Percentiles rank a stretch among this genome's conserved stretches.
Evolutionary conservation across 2,329 filamentous ascomycete genomes (phyloP).

Genomic region (Penicillium sp.): DNA sequence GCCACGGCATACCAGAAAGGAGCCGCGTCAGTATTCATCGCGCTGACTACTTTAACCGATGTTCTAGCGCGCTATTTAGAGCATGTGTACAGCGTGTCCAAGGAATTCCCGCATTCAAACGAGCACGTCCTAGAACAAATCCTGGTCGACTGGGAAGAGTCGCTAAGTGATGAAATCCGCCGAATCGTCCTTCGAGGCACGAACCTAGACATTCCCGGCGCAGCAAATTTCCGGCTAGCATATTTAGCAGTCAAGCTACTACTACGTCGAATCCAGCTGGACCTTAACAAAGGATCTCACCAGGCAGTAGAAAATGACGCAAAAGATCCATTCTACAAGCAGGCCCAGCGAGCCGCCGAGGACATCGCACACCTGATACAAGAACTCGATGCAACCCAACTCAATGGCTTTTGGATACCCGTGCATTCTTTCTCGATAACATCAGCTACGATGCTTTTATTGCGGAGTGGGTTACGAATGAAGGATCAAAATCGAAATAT

Average conservation of each 20-base stretch:
- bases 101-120: constrained; percentile 25
- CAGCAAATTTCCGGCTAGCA: constrained; percentile 56
- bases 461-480: constrained; percentile 51
- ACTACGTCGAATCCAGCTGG: constrained; percentile 53
- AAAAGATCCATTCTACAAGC: constrained; percentile 37
- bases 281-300: constrained; percentile 34
- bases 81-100: constrained; percentile 34
- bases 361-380: constrained; percentile 56
- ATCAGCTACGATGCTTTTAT: constrained; percentile 55
- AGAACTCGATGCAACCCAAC: constrained; percentile 49
- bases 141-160: constrained; percentile 53
- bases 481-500: not conserved
- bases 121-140: constrained; percentile 38
- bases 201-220: constrained; percentile 48
- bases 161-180: constrained; percentile 43
- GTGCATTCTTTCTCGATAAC: constrained; percentile 54
- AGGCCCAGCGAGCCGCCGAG: constrained; percentile 51
- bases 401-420: constrained; percentile 58
- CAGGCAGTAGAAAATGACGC: constrained; percentile 13
- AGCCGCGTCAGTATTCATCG: constrained; percentile 49
- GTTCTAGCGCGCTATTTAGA: constrained; percentile 44
- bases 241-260: constrained; percentile 56
- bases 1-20: constrained; percentile 1
- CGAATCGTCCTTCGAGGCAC: constrained; percentile 50
- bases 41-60: constrained; percentile 52